Evolutionary conservation across 2,329 filamentous ascomycete genomes (phyloP), one percentile per base, ranked within the genome.

Genomic region (Pseudocercospora eumusae): DNA sequence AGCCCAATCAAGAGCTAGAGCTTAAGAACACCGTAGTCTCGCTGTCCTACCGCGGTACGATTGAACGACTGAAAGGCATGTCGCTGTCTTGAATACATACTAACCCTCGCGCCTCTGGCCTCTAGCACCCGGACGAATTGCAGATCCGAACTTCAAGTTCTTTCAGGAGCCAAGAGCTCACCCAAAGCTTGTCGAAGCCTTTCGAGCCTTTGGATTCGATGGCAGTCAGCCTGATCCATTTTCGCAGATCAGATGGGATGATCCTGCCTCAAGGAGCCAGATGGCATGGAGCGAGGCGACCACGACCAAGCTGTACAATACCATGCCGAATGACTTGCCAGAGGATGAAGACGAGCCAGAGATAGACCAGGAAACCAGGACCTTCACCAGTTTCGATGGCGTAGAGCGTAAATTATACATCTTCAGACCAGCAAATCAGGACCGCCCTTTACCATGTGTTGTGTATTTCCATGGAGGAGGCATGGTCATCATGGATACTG

Each of bases 231-330:
- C 59, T 1, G 60, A 60, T 31, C 66, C 66, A 23, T 68, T 60
- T 33, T 63, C 57, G 8, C 49, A 57, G 9, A 59, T 67, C 47
- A 62, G 59, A 27, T 55, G 49, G 21, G 64, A 67, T 31, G 66
- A 67, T 20, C 59, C 66, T 18, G 58, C 54, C 11, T 65, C 66
- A 11, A 56, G 52, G 9, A 60, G 33, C 4, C 61, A 65, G 27
- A 68, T 67, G 66, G 64, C 64, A n/a, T 55, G 63, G 59, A 64
- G 53, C 25, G 58, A 65, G 23, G 63, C 61, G 7, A 55, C 60
- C 11, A 60, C 64, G 11, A 53, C 49, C 31, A 67, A 63, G 76
- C 90, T 96, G 73, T 97, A 93, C 91, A 90, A 96, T 71, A 78
- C 81, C 67, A 85, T 90, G 69, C 95, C 92, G 79, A 95, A 93